Conservation (phyloP, 176 grass and related monocot genomes). For the Lolium multiflorum region DNA sequence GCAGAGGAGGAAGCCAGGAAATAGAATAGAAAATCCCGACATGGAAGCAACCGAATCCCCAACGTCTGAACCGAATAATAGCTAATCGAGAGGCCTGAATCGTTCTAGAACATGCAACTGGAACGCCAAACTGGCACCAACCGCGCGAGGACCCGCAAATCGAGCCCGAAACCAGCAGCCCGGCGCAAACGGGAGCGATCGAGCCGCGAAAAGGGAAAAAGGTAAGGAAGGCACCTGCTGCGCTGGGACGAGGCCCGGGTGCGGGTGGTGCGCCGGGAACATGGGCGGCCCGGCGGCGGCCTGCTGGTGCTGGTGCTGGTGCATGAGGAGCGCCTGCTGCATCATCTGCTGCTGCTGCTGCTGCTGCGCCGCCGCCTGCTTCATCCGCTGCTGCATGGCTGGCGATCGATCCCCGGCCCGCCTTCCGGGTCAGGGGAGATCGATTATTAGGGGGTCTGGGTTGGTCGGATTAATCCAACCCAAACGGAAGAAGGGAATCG, state of each 20-base stretch:
- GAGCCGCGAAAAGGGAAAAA: not conserved
- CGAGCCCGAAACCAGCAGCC: not conserved
- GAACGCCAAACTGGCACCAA: not conserved
- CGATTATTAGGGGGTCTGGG: slow-evolving; percentile 60
- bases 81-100: not conserved
- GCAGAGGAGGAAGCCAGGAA: not conserved
- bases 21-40: not conserved
- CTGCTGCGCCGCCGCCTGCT: slow-evolving; percentile 67
- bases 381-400: slow-evolving; percentile 81
- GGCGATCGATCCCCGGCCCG: not conserved
- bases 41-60: not conserved
- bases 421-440: slow-evolving; percentile 46
- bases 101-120: no score
- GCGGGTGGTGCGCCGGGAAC: slow-evolving; percentile 75
- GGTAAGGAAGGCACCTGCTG: slow-evolving; percentile 61
- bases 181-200: slow-evolving; percentile 26
- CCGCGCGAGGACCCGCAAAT: not conserved
- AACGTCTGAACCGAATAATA: not conserved
- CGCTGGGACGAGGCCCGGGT: slow-evolving; percentile 74
- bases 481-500: not conserved
- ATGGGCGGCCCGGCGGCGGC: slow-evolving; percentile 51
- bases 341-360: slow-evolving; percentile 71
- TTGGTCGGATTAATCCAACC: slow-evolving; percentile 20
- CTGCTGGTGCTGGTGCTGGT: slow-evolving; percentile 51
- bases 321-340: slow-evolving; percentile 84